Base-by-base conservation (phyloP, 2,329 filamentous ascomycete genomes). In the Alternaria triticimaculans region DNA sequence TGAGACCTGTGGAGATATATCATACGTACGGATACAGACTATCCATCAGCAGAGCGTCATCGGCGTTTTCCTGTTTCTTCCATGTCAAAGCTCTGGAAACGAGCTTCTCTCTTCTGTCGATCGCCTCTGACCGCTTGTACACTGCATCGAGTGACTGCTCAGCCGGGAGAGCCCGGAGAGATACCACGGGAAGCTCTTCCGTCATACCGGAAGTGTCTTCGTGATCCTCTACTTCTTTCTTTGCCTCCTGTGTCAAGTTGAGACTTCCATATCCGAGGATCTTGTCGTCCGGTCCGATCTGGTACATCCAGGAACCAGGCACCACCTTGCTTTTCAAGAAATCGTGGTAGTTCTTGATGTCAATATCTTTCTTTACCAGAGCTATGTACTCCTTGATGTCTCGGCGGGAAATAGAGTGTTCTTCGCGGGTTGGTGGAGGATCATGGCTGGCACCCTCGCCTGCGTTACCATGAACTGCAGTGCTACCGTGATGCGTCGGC, bases 291-390 rank as follows among this genome's bases (percentile, higher is more conserved):
- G 33, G 33, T 10, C 33, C 33, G 1, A 41, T 41, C 33, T 41
- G 33, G 3, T 41, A 37, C 0, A 37, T 37, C 14, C 15, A 15
- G 15, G 0, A 0, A n/a, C 33, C 33, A n/a, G 0, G 0, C 15
- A 0, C 33, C 33, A n/a, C 33, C 15, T 37, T 37, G 33, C 0
- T 1, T 9, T 37, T 37, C 15, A 37, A 37, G 33, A 37, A 37
- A 1, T 37, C 33, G 0, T n/a, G 33, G 33, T n/a, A 37, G 0
- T n/a, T 0, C 33, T 37, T n/a, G 15, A n/a, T 37, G 4, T 37
- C 15, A 0, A n/a, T 0, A 37, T 1, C 33, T 0, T 0, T 0
- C 0, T 37, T 37, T 15, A 1, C 33, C 33, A 37, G 14, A 37
- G 33, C 33, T 15, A 37, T 37, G 0, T 1, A 37, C 0, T 33